Conservation (phyloP, 345 rosid genomes). For the Eucalyptus dawsonii region DNA sequence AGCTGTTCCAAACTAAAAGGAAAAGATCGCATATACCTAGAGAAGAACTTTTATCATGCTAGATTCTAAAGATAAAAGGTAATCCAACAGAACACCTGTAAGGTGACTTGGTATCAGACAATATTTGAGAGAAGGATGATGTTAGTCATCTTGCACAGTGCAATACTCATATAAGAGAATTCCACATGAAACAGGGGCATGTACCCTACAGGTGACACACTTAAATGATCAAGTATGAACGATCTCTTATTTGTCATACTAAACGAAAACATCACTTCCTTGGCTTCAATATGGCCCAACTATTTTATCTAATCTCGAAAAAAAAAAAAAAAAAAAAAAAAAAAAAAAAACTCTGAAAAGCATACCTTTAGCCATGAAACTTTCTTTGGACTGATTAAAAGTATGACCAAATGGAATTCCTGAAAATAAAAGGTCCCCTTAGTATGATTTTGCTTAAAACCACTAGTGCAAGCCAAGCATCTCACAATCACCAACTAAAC, state of each 20-base stretch:
- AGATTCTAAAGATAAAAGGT: neutral
- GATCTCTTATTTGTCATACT: neutral
- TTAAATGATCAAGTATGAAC: neutral
- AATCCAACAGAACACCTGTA: neutral
- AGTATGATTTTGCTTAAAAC: slow-evolving; percentile 20
- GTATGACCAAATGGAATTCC: slow-evolving; percentile 85
- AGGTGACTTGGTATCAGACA: neutral
- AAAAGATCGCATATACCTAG: neutral
- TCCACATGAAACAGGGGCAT: neutral
- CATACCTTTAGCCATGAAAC: slow-evolving; percentile 90
- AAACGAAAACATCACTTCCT: neutral
- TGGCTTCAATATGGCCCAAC: neutral
- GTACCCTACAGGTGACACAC: neutral
- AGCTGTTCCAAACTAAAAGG: neutral
- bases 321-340: neutral
- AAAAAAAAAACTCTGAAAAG: neutral
- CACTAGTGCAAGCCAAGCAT: neutral
- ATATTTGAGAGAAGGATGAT: neutral
- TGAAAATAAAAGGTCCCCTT: slow-evolving; percentile 59
- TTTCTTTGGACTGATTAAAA: slow-evolving; percentile 71
- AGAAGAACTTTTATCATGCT: neutral
- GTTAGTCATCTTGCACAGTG: neutral
- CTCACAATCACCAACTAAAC: neutral
- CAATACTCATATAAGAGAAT: neutral
- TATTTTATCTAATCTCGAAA: neutral